Evolutionary conservation across 1,139 yeast genomes (phyloP).

Genomic region (Ogataea hybrid): DNA sequence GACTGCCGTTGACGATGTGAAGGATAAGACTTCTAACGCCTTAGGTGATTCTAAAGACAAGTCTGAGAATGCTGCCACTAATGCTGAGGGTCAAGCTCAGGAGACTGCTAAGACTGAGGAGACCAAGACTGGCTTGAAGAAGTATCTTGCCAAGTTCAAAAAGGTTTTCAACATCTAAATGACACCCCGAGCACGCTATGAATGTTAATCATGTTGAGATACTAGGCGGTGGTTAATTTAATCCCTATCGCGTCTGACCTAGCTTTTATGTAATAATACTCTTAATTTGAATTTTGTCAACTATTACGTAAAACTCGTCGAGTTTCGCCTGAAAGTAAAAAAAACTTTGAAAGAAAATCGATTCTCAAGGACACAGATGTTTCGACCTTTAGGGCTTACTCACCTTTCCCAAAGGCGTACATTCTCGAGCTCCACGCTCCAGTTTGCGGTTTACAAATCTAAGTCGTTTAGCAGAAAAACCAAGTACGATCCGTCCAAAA

Average conservation of each 20-base stretch:
- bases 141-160: slow-evolving; percentile 21
- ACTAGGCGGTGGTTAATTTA: slow-evolving; percentile 1
- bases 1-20: slow-evolving; percentile 7
- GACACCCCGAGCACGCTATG: background rate
- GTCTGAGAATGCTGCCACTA: slow-evolving; percentile 13
- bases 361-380: background rate
- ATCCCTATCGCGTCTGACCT: background rate
- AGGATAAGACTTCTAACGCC: background rate
- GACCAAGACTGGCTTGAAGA: slow-evolving; percentile 19
- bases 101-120: slow-evolving; percentile 10
- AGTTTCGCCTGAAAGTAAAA: slow-evolving; percentile 1
- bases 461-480: slow-evolving; percentile 30
- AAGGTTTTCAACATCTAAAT: slow-evolving; percentile 17
- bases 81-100: slow-evolving; percentile 7
- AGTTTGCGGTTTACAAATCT: slow-evolving; percentile 17
- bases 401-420: slow-evolving; percentile 6
- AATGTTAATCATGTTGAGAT: background rate
- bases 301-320: background rate
- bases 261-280: background rate
- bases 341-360: slow-evolving; percentile 5
- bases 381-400: background rate
- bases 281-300: background rate
- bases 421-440: slow-evolving; percentile 7
- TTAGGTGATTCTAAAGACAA: background rate
- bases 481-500: slow-evolving; percentile 24